Percentiles rank a stretch among this genome's conserved stretches.
These are phyloP conservation scores for Coemansia sp. DNA, from an alignment of 371 early-diverging fungal species.

Conservation along the genomic window DNA sequence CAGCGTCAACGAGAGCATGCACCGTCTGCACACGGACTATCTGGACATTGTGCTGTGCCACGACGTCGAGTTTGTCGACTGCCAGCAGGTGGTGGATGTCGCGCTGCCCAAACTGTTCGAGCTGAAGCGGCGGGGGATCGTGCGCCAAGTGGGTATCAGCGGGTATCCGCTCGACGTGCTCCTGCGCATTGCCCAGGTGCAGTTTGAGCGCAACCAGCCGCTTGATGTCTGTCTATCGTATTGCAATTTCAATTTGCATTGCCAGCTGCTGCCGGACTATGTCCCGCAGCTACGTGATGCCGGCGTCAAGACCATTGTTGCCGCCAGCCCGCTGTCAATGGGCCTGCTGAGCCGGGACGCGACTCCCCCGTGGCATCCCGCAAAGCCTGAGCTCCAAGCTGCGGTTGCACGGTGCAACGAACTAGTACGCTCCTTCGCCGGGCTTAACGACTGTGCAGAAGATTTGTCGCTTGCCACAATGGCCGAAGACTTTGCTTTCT, in stretches of 20 bases:
- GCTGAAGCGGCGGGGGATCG: constrained; percentile 65
- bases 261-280: constrained; percentile 61
- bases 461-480: constrained; percentile 58
- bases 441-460: background rate
- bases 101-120: constrained; percentile 67
- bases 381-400: constrained; percentile 57
- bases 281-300: constrained; percentile 58
- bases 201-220: constrained; percentile 60
- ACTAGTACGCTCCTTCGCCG: constrained; percentile 22
- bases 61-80: constrained; percentile 79
- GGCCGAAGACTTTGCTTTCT: constrained; percentile 68
- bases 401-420: constrained; percentile 58
- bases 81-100: constrained; percentile 56
- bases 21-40: constrained; percentile 65
- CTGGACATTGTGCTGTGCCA: constrained; percentile 76
- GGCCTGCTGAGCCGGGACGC: constrained; percentile 61
- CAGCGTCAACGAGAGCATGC: constrained; percentile 67
- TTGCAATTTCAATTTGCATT: constrained; percentile 75
- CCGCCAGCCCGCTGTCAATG: constrained; percentile 80
- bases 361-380: constrained; percentile 79
- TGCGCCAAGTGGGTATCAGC: constrained; percentile 73
- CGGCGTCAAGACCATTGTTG: constrained; percentile 64
- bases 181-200: constrained; percentile 65
- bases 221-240: constrained; percentile 73
- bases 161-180: constrained; percentile 74